A percentile compares a stretch with the other conserved stretches of the same genome.
phyloP scores from a whole-genome alignment of 305 asterid species.

The Fraxinus greggii region DNA sequence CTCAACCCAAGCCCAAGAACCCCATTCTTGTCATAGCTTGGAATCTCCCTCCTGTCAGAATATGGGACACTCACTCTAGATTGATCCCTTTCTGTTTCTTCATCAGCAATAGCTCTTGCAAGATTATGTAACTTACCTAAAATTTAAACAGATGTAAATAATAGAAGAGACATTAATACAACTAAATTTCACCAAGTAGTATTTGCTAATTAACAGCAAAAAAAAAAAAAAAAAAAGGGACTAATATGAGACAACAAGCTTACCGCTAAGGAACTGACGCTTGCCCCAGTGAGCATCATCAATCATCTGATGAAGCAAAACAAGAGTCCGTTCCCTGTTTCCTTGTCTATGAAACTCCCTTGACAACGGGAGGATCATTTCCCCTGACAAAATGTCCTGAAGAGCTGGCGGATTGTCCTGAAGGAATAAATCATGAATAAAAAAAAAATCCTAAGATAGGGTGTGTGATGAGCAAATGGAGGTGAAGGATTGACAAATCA shows the following conservation, averaged over 20 bases:
- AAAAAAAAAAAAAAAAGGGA: constrained; percentile 24
- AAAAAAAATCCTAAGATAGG: constrained; percentile 15
- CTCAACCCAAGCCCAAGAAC: constrained; percentile 90
- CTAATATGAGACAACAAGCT: constrained; percentile 19
- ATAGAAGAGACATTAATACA: constrained; percentile 22
- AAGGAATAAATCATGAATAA: constrained; percentile 30
- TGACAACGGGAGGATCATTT: constrained; percentile 51
- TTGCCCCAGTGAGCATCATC: constrained; percentile 99
- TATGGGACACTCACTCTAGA: constrained; percentile 54
- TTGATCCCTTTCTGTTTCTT: constrained; percentile 79
- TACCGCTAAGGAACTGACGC: constrained; percentile 96
- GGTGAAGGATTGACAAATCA: background rate
- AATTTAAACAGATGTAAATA: constrained; percentile 24
- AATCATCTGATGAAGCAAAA: constrained; percentile 96
- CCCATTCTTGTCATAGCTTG: constrained; percentile 57
- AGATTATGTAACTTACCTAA: constrained; percentile 95
- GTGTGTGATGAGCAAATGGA: constrained; percentile 11
- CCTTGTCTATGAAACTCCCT: constrained; percentile 77
- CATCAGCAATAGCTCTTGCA: constrained; percentile 97
- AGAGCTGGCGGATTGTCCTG: constrained; percentile 83
- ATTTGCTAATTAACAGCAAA: constrained; percentile 8
- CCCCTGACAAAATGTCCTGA: constrained; percentile 84
- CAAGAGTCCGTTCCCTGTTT: constrained; percentile 94
- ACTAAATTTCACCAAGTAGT: constrained; percentile 14
- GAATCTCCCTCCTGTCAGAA: constrained; percentile 58